Evolutionary conservation across 148 eudicot species (phyloP), one percentile per base, ranked within the genome.

Genomic region (Rhododendron ovatum): DNA sequence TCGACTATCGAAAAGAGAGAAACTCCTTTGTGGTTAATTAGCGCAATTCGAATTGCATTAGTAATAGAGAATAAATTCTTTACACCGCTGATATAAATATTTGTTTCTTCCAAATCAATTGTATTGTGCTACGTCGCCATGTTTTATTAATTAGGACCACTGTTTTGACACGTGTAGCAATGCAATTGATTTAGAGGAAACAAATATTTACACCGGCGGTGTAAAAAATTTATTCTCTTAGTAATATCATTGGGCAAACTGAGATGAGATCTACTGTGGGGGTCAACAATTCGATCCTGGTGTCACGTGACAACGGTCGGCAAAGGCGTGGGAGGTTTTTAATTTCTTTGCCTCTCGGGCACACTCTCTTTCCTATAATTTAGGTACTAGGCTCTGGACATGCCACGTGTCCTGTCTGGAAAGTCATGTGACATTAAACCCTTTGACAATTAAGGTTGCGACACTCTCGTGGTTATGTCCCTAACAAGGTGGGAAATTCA

Each of bases 401-500:
- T 28, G 90, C 83, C 90, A 90, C 90, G 91, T 86, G 91, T 86
- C 90, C 7, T 81, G 86, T 84, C 82, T 81, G 71, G 67, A 85
- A 88, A 84, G 71, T 78, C 91, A 90, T 85, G 91, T 90, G 91
- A 88, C 78, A 10, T 73, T 7, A 39, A 28, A 24, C 20, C 82
- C 82, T 79, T 59, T 59, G 53, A 86, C 85, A 74, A 79, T 28
- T 74, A 85, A 78, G n/a, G 30, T 71, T 83, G 84, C 24, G 82
- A 55, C 90, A 74, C 89, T 83, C 91, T 84, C 91, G 90, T 90
- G 91, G 51, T 88, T 86, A 81, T 90, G 91, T 90, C 86, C 84
- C 91, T 90, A 84, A 86, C 84, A 84, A 84, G 89, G 88, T 51
- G 89, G 91, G 17, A 87, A 86, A 55, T 51, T 28, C 81, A 71